Evolutionary conservation across 2,329 filamentous ascomycete genomes (phyloP), one percentile per base, ranked within the genome.

Genomic region (Diaporthe sp.): DNA sequence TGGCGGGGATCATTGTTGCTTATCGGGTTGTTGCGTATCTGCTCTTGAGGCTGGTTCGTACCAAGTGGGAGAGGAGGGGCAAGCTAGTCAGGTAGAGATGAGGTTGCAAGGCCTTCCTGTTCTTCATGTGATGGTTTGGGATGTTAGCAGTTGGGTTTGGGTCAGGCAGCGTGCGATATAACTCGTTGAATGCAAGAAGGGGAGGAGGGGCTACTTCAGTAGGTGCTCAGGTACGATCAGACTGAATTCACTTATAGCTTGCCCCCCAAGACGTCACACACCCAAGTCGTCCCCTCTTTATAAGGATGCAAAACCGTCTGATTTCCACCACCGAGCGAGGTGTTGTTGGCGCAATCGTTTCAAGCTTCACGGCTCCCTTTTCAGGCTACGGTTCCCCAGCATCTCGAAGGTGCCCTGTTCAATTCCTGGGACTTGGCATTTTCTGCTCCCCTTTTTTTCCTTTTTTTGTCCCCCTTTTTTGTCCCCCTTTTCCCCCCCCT

Each of bases 21-120:
- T 95, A 95, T 82, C 85, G 94, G 12, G 42, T 93, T 4, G 78
- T 94, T 13, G 91, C 92, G 0, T 94, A 90, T 86, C 79, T 83
- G 4, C 75, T 93, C 59, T 76, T 94, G 76, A 88, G 88, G 79
- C 78, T 85, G 17, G 87, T 86, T 75, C 87, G 90, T 78, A 88
- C 86, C 70, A 84, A 87, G 75, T 91, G 89, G 89, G 83, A 81
- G 75, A 82, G 79, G 47, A 80, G 42, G 55, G 59, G 55, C 1
- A 71, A 61, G 42, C 30, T 61, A 32, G 42, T 37, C 44, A 66
- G 15, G 30, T 35, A 66, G 61, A 51, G 30, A 35, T 27, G 42
- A 35, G 30, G 10, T 17, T 22, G 19, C 19, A 27, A 50, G n/a
- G 22, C 9, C 59, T 63, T 61, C 59, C 17, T 17, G 32, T 47